Percentiles rank a stretch among this genome's conserved stretches.
phyloP scores from a whole-genome alignment of 345 rosid species.

The Eucalyptus tenuipes region DNA sequence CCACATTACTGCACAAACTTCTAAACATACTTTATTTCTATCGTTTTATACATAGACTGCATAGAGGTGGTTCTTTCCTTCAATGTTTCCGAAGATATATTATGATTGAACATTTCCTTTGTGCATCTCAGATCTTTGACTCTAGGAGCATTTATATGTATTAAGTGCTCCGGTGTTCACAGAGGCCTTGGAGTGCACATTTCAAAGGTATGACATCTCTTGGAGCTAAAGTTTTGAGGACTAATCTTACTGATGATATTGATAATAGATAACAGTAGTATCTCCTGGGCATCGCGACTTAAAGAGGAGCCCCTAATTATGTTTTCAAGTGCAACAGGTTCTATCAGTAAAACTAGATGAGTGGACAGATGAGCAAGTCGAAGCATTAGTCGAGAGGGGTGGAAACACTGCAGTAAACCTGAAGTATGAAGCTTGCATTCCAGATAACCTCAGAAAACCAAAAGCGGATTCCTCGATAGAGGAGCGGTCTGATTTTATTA shows the following conservation, averaged over 20 bases:
- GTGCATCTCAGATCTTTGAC: conserved; percentile 54
- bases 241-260: not conserved
- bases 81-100: not conserved
- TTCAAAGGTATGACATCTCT: conserved; percentile 50
- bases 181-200: conserved; percentile 98
- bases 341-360: conserved; percentile 86
- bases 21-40: not conserved
- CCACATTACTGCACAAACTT: not conserved
- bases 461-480: conserved; percentile 65
- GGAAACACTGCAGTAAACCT: conserved; percentile 62
- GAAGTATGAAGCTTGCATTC: conserved; percentile 70
- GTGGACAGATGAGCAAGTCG: conserved; percentile 94
- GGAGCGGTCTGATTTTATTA: conserved; percentile 74
- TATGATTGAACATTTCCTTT: conserved; percentile 1
- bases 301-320: not conserved
- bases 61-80: not conserved
- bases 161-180: conserved; percentile 96
- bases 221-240: not conserved
- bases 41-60: not conserved
- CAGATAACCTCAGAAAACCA: conserved; percentile 52
- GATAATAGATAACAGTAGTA: not conserved
- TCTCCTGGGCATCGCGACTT: not conserved
- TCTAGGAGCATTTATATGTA: conserved; percentile 83
- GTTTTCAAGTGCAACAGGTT: conserved; percentile 35
- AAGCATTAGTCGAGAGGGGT: conserved; percentile 41